Evolutionary conservation across 108 stramenopile species (phyloP), one percentile per base, ranked within the genome.

Genomic region (Seminavis robusta): DNA sequence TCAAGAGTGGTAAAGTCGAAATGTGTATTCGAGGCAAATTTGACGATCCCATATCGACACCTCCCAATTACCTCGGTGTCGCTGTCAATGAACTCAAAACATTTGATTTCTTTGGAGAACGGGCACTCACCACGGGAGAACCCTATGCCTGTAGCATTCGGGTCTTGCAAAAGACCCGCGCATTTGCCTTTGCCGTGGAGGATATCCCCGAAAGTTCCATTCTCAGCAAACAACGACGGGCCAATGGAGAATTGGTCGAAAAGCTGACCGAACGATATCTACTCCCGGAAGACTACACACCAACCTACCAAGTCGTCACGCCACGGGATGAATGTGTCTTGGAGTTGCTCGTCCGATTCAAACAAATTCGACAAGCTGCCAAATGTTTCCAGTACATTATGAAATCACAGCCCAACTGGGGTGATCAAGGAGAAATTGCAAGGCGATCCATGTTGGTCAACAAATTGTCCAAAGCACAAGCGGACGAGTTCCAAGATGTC

Each of bases 91-190:
- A 75, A 33, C 25, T 85, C 21, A 63, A 66, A 26, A 71, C 76
- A 21, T 58, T 73, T 56, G 76, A 84, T 40, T 90, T 83, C 61
- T 90, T 90, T 67, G 88, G 88, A 1, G 88, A 90, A 70, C 73
- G 84, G 17, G 78, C 84, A 2, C 59, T 90, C 10, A 77, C 86
- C 21, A 90, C 88, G 0, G 73, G 80, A n/a, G 82, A 90, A 49
- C 88, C 82, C 9, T 72, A 81, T n/a, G 82, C 82, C n/a, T 84
- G 84, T 1, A 79, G 68, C 33, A 71, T 90, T 41, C 81, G 79
- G 13, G 81, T 83, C 1, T 41, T 55, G 58, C 75, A 74, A 27
- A 86, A 79, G 31, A 79, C 72, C 23, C 63, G 81, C 23, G 77
- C 76, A 48, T 86, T 81, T 74, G 79, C 84, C 47, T 86, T 86